Conservation (phyloP, 768 basidiomycete species). For the Clavaria fumosa region DNA sequence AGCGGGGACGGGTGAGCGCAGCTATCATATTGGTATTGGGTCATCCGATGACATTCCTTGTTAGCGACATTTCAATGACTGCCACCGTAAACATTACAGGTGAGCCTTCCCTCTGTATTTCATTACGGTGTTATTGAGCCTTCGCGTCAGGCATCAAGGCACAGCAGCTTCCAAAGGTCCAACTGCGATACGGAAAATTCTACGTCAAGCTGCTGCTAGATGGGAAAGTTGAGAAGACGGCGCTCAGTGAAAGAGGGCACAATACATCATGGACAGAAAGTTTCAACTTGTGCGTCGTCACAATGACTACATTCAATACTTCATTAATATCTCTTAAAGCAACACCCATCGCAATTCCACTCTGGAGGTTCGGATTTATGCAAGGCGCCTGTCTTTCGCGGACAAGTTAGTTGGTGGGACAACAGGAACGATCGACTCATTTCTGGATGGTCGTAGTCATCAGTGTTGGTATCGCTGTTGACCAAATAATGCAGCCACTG, state of each 20-base stretch:
- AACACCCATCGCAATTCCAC: neutral
- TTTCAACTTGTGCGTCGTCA: conserved; percentile 5
- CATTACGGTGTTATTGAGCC: no score
- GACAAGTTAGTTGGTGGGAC: neutral
- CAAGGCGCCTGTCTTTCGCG: neutral
- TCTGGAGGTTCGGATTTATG: neutral
- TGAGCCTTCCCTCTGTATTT: no score
- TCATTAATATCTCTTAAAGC: neutral
- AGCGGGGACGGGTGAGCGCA: no score
- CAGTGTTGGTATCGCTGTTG: no score
- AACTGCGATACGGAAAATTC: conserved; percentile 1
- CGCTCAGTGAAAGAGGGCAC: neutral
- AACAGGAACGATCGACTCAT: conserved; percentile 1
- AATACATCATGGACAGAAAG: neutral
- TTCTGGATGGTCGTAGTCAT: conserved; percentile 1
- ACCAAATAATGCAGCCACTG: no score
- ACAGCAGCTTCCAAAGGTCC: conserved; percentile 1
- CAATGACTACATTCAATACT: neutral
- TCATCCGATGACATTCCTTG: no score
- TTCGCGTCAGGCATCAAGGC: conserved; percentile 5
- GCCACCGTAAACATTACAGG: no score
- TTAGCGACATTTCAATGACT: no score
- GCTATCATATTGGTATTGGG: no score
- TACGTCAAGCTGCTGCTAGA: conserved; percentile 1
- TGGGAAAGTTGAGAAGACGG: neutral